These are phyloP conservation scores for Calonectria hawksworthii DNA, from an alignment of 2,329 filamentous ascomycete genomes.

Conservation along the genomic window DNA sequence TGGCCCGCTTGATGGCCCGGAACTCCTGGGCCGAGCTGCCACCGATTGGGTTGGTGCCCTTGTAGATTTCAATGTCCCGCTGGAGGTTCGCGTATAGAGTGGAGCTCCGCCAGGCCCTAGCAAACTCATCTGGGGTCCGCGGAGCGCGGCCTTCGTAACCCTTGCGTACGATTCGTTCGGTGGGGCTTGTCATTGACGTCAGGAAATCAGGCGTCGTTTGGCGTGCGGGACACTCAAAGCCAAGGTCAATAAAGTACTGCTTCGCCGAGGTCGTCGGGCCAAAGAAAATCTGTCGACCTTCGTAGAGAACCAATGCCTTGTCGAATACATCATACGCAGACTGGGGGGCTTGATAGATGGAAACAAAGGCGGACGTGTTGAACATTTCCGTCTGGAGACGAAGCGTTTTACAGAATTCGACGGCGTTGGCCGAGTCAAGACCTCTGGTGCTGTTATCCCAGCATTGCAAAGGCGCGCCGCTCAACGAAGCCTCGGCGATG, in stretches of 20 bases:
- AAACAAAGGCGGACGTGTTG: constrained; percentile 69
- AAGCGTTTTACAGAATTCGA: constrained; percentile 75
- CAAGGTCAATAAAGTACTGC: constrained; percentile 52
- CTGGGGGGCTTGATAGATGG: constrained; percentile 74
- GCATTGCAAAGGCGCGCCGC: constrained; percentile 67
- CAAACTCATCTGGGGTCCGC: constrained; percentile 54
- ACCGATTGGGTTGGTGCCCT: constrained; percentile 45
- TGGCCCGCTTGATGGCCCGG: constrained; percentile 58
- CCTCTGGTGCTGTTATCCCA: constrained; percentile 80
- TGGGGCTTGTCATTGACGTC: constrained; percentile 62
- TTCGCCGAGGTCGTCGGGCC: constrained; percentile 40
- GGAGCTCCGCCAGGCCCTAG: constrained; percentile 48
- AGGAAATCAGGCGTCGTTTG: constrained; percentile 81
- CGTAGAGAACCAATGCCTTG: constrained; percentile 77
- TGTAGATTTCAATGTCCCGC: constrained; percentile 66
- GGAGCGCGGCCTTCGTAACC: constrained; percentile 52
- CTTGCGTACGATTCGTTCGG: constrained; percentile 48
- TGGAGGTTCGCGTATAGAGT: constrained; percentile 52
- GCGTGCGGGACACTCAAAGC: constrained; percentile 68
- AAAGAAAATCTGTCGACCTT: constrained; percentile 74
- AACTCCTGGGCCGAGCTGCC: constrained; percentile 63
- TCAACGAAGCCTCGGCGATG: constrained; percentile 51
- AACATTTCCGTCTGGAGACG: constrained; percentile 72
- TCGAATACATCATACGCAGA: constrained; percentile 67
- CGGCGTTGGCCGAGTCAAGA: constrained; percentile 74